Percentiles rank a stretch among this genome's conserved stretches.
Conservation (phyloP, 139 green algal genomes). For the Auxenochlorella protothecoides region DNA sequence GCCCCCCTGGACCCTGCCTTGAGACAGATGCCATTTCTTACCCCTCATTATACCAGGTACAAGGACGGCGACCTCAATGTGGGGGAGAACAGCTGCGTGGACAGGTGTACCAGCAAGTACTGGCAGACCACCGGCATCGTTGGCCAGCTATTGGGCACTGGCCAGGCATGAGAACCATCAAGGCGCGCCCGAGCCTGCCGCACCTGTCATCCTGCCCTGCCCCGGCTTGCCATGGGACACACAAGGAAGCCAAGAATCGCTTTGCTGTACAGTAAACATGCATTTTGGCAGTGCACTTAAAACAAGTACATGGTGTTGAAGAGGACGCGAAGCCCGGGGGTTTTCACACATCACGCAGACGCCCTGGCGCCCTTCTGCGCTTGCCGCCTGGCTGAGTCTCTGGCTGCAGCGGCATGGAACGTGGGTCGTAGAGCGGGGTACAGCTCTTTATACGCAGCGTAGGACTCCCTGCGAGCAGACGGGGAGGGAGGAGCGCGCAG, state of each 20-base stretch:
- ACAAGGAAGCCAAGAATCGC: too few species aligned
- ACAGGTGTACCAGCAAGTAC: conserved; percentile 91
- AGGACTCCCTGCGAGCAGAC: conserved; percentile 9
- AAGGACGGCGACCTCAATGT: conserved; percentile 90
- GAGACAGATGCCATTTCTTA: background rate
- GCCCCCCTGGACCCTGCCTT: background rate
- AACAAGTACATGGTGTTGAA: too few species aligned
- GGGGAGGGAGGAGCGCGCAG: background rate
- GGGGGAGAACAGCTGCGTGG: conserved; percentile 90
- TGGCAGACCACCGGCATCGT: conserved; percentile 75
- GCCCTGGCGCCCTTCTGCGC: too few species aligned
- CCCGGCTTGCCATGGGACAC: too few species aligned
- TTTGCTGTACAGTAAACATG: too few species aligned
- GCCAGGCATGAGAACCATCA: too few species aligned
- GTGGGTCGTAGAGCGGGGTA: conserved; percentile 46
- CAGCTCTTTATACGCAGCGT: conserved; percentile 37
- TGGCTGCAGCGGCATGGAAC: conserved; percentile 15
- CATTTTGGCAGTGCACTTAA: too few species aligned
- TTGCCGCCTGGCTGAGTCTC: too few species aligned
- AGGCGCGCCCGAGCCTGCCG: too few species aligned
- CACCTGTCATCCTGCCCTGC: too few species aligned
- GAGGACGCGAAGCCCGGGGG: too few species aligned
- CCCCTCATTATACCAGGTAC: conserved; percentile 51
- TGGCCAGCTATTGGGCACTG: conserved; percentile 30
- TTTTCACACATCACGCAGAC: too few species aligned